These are phyloP conservation scores for Actinidia arguta DNA, from an alignment of 179 eudicot species.

Conservation along the genomic window DNA sequence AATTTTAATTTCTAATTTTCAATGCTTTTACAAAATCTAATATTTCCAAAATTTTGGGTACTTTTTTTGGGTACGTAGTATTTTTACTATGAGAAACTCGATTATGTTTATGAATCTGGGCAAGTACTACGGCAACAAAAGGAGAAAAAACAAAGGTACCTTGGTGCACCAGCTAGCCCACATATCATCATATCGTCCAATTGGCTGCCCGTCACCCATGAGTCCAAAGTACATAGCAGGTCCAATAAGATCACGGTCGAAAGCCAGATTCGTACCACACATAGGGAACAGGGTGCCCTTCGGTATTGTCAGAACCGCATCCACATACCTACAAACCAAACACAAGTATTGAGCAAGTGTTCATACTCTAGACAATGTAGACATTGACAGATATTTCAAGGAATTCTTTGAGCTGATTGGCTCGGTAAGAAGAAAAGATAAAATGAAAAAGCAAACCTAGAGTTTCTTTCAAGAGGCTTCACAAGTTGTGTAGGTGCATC, in stretches of 20 bases:
- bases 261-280: constrained; percentile 97
- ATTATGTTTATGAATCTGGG: background rate
- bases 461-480: constrained; percentile 93
- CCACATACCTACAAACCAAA: constrained; percentile 63
- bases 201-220: constrained; percentile 99
- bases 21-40: no score
- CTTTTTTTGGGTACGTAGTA: no score
- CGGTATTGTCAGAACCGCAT: constrained; percentile 90
- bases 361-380: background rate
- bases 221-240: constrained; percentile 99
- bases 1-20: no score
- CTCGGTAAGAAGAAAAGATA: background rate
- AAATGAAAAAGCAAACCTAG: constrained; percentile 41
- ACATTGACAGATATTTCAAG: background rate
- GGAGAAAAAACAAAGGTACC: constrained; percentile 36
- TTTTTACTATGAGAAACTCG: no score
- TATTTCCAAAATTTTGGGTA: no score
- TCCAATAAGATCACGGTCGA: constrained; percentile 90
- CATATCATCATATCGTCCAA: constrained; percentile 99
- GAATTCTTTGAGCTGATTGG: background rate
- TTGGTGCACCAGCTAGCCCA: constrained; percentile 99
- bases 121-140: background rate
- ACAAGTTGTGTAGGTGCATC: constrained; percentile 98
- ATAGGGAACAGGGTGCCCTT: constrained; percentile 91
- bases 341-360: background rate